A percentile compares a stretch with the other conserved stretches of the same genome.
These are phyloP conservation scores for Suillus alpinus DNA, from an alignment of 768 basidiomycete genomes.

Conservation along the genomic window DNA sequence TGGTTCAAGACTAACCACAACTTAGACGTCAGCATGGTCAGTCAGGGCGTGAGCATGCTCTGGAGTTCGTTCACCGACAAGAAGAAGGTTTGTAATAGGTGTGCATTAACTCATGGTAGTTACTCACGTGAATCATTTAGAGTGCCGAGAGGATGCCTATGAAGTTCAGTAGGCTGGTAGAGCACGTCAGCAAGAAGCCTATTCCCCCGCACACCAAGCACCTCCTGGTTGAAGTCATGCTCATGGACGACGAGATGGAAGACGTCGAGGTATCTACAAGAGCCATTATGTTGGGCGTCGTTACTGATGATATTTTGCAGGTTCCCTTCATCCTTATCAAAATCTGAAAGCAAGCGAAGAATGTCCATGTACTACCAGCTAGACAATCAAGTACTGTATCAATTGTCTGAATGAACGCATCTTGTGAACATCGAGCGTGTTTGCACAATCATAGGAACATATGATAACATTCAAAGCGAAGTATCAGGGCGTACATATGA, in stretches of 20 bases:
- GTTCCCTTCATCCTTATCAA: constrained; percentile 82
- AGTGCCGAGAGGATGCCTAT: constrained; percentile 84
- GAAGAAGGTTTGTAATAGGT: constrained; percentile 68
- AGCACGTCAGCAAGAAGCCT: constrained; percentile 92
- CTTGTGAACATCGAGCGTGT: not conserved
- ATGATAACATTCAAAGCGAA: not conserved
- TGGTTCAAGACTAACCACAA: constrained; percentile 85
- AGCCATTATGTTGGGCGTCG: not conserved
- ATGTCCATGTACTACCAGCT: constrained; percentile 2
- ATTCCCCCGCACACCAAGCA: constrained; percentile 81
- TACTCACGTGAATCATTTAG: constrained; percentile 37
- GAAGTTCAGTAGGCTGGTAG: constrained; percentile 89
- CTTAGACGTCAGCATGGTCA: constrained; percentile 92
- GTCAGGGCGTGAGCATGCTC: constrained; percentile 95
- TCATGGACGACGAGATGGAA: constrained; percentile 86
- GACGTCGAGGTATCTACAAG: constrained; percentile 76
- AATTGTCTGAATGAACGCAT: not conserved
- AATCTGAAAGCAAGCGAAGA: constrained; percentile 37
- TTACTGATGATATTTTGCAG: constrained; percentile 31
- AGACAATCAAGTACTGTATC: constrained; percentile 9
- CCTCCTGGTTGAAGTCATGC: constrained; percentile 93
- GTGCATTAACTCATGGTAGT: not conserved
- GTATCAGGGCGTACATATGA: not conserved
- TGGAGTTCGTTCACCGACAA: constrained; percentile 93
- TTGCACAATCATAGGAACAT: not conserved